Evolutionary conservation across 1,284 basidiomycete species (phyloP).

Genomic region (Marasmius sp.): DNA sequence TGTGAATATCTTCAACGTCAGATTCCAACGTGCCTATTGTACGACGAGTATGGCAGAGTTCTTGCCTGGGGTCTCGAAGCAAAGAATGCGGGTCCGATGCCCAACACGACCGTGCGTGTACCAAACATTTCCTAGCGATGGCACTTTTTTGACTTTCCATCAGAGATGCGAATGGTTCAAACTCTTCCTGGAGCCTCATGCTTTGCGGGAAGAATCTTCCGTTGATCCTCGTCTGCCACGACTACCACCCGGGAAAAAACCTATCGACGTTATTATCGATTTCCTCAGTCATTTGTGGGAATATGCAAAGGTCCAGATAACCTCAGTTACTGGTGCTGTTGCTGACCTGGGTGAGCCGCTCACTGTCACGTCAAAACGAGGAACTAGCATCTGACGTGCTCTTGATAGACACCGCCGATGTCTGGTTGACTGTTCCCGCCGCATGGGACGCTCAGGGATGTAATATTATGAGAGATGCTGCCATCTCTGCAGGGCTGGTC

Average conservation of each 20-base stretch:
- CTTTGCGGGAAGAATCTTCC: constrained; percentile 63
- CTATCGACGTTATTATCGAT: constrained; percentile 76
- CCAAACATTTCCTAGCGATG: constrained; percentile 14
- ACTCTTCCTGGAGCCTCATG: constrained; percentile 76
- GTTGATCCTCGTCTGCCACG: constrained; percentile 75
- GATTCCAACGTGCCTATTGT: constrained; percentile 77
- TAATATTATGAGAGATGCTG: constrained; percentile 79
- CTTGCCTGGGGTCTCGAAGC: constrained; percentile 80
- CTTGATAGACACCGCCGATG: constrained; percentile 66
- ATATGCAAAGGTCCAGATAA: constrained; percentile 81
- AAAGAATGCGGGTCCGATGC: constrained; percentile 68
- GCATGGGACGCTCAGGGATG: constrained; percentile 84
- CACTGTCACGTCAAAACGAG: background rate
- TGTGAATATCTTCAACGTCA: constrained; percentile 13
- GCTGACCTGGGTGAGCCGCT: constrained; percentile 69
- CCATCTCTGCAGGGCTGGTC: constrained; percentile 75
- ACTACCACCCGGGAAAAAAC: constrained; percentile 72
- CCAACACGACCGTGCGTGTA: constrained; percentile 47
- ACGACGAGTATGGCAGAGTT: constrained; percentile 67
- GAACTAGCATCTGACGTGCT: constrained; percentile 8
- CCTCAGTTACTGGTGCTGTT: constrained; percentile 76
- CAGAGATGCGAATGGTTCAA: constrained; percentile 49
- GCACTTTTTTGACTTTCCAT: background rate
- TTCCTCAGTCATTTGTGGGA: constrained; percentile 80
- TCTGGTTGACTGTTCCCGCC: constrained; percentile 81